These are phyloP conservation scores for Alliaria petiolata DNA, from an alignment of 345 rosid genomes.

Conservation along the genomic window DNA sequence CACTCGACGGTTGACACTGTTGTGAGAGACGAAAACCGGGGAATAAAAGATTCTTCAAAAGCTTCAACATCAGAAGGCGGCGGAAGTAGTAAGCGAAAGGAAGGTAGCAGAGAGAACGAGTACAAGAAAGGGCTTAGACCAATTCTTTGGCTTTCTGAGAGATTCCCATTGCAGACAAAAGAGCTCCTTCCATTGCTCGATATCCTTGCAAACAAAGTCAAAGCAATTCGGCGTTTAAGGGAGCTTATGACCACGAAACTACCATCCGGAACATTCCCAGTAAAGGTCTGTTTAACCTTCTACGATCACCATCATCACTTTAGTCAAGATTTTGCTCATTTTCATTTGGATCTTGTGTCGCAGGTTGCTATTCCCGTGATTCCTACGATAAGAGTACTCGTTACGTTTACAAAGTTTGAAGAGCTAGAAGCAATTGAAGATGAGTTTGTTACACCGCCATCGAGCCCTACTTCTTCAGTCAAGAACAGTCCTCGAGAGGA, in stretches of 20 bases:
- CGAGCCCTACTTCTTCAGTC: slow-evolving; percentile 66
- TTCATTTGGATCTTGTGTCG: neutral
- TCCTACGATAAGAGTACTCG: slow-evolving; percentile 92
- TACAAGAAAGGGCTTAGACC: slow-evolving; percentile 97
- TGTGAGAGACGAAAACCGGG: slow-evolving; percentile 55
- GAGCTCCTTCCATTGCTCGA: slow-evolving; percentile 97
- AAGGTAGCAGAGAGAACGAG: slow-evolving; percentile 72
- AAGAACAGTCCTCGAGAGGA: slow-evolving; percentile 56
- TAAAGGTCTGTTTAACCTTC: slow-evolving; percentile 57
- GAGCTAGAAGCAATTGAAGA: slow-evolving; percentile 78
- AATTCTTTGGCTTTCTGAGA: slow-evolving; percentile 90
- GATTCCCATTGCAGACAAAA: slow-evolving; percentile 87
- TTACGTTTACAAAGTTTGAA: slow-evolving; percentile 91
- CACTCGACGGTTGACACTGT: slow-evolving; percentile 72
- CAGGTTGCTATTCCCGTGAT: slow-evolving; percentile 99
- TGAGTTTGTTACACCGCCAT: slow-evolving; percentile 91
- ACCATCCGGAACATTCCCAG: slow-evolving; percentile 94
- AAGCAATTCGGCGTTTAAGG: slow-evolving; percentile 94
- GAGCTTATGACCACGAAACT: slow-evolving; percentile 95
- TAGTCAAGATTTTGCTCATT: neutral
- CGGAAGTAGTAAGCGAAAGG: slow-evolving; percentile 51
- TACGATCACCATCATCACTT: neutral
- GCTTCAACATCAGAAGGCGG: slow-evolving; percentile 48
- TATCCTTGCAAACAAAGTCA: slow-evolving; percentile 98
- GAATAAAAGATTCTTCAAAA: slow-evolving; percentile 40